Evolutionary conservation across 169 alveolate species (phyloP).

Genomic region (Eimeria praecox): DNA sequence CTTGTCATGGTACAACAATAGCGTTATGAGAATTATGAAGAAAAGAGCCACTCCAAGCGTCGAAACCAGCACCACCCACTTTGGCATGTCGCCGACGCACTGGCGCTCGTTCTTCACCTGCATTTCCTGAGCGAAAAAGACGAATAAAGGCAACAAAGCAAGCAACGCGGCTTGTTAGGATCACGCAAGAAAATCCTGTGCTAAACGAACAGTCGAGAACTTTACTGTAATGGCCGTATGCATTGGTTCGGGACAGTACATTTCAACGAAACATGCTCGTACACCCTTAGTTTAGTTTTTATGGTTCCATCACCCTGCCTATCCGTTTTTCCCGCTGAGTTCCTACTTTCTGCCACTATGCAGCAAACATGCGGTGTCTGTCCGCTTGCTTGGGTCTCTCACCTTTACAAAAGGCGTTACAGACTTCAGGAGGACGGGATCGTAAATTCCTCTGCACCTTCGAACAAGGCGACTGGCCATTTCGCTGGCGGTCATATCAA

Average conservation of each 20-base stretch:
- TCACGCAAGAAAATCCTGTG: no score
- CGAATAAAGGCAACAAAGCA: not conserved
- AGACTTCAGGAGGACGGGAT: slow-evolving; percentile 64
- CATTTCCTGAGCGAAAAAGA: slow-evolving; percentile 5
- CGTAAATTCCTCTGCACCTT: slow-evolving; percentile 73
- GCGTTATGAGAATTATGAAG: slow-evolving; percentile 50
- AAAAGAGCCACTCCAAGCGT: slow-evolving; percentile 67
- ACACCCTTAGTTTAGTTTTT: no score
- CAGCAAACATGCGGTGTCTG: not conserved
- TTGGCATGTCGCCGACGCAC: slow-evolving; percentile 71
- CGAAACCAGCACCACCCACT: slow-evolving; percentile 80
- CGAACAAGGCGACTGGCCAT: slow-evolving; percentile 69
- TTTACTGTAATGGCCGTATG: no score
- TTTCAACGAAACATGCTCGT: no score
- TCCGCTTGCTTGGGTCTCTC: not conserved
- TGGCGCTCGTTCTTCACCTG: slow-evolving; percentile 49
- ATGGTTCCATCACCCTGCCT: no score
- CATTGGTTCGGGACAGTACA: no score
- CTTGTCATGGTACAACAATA: slow-evolving; percentile 78
- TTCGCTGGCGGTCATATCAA: slow-evolving; percentile 79
- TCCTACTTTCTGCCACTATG: no score
- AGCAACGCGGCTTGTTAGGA: not conserved
- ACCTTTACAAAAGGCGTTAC: slow-evolving; percentile 67
- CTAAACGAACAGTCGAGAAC: no score
- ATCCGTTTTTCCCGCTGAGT: no score